A percentile compares a stretch with the other conserved stretches of the same genome.
Conservation (phyloP, 441 rosid species). For the Corymbia citriodora region DNA sequence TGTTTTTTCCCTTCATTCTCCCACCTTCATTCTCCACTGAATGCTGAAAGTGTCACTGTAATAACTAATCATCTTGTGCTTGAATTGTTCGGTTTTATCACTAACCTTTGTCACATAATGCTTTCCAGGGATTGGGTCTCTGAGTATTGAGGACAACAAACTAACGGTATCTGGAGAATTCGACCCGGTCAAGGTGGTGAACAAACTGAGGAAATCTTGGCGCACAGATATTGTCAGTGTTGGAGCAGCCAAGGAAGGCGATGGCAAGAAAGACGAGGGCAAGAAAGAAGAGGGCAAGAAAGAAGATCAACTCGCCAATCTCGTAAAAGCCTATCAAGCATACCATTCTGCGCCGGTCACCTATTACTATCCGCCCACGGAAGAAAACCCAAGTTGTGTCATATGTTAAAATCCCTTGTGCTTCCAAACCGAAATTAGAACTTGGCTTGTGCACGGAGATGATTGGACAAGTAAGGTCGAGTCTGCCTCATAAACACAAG, state of each 20-base stretch:
- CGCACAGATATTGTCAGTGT: background rate
- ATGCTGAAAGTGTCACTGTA: background rate
- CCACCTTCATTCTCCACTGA: too few species aligned
- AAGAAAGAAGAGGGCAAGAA: background rate
- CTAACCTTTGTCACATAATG: background rate
- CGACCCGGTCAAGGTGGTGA: background rate
- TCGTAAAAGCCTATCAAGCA: background rate
- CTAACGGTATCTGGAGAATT: background rate
- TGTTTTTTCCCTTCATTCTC: background rate
- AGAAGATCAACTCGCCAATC: background rate
- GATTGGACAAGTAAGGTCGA: background rate
- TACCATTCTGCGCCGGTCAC: background rate
- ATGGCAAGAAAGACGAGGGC: background rate
- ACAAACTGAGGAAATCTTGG: constrained; percentile 2
- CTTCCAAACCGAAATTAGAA: background rate
- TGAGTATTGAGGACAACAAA: background rate
- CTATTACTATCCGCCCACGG: background rate
- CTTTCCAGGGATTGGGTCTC: constrained; percentile 3
- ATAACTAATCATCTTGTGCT: background rate
- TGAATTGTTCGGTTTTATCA: background rate
- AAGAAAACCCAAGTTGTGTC: background rate
- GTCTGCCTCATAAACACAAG: background rate
- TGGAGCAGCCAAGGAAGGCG: background rate
- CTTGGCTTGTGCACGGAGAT: background rate
- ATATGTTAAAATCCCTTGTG: background rate